phyloP scores from a whole-genome alignment of 2,329 filamentous ascomycete species.

The Talaromyces funiculosus region DNA sequence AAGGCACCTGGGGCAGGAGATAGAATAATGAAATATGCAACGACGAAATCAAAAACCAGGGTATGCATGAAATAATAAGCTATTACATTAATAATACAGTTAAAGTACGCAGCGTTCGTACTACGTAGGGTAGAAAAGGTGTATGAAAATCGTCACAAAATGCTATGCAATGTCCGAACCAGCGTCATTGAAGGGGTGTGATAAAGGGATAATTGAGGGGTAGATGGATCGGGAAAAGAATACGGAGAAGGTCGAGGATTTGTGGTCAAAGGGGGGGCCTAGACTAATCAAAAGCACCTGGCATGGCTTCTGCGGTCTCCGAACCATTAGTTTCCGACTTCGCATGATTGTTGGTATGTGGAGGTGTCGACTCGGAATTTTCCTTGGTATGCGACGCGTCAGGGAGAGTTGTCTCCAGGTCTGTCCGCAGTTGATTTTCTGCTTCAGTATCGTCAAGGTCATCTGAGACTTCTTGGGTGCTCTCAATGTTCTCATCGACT shows the following conservation, averaged over 20 bases:
- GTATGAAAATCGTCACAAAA: constrained; percentile 1
- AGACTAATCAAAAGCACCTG: constrained; percentile 11
- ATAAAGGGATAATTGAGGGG: background rate
- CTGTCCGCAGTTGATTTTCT: background rate
- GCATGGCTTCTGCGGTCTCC: background rate
- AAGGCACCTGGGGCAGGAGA: background rate
- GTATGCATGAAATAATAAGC: background rate
- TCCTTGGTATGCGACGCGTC: constrained; percentile 10
- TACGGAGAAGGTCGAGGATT: background rate
- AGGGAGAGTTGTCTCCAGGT: constrained; percentile 3
- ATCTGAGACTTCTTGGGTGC: background rate
- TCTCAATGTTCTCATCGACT: constrained; percentile 9
- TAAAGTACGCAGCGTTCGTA: background rate
- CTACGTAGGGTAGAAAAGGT: background rate
- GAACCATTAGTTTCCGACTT: background rate
- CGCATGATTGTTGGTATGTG: background rate
- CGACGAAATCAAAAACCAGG: background rate
- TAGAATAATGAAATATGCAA: background rate
- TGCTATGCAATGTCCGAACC: constrained; percentile 8
- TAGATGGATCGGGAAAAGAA: background rate
- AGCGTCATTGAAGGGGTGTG: constrained; percentile 1
- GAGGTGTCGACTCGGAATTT: background rate
- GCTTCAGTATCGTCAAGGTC: background rate
- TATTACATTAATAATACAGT: constrained; percentile 4
- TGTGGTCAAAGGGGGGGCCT: background rate